phyloP scores from a whole-genome alignment of 257 asterid genomes.

The Lycium ferocissimum region DNA sequence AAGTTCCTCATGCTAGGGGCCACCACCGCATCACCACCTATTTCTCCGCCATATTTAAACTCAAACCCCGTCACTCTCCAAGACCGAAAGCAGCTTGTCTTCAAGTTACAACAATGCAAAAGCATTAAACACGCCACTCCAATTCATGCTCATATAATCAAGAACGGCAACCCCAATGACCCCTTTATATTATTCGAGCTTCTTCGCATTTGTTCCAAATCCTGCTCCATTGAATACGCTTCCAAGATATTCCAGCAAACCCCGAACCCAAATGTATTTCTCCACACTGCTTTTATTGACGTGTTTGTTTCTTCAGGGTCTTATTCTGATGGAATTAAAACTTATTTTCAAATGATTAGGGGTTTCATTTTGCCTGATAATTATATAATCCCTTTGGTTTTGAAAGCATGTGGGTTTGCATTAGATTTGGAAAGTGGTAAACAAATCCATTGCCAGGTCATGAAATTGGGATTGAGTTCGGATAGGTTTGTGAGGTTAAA shows the following conservation, averaged over 20 bases:
- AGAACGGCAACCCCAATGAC: constrained; percentile 44
- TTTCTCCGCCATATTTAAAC: constrained; percentile 30
- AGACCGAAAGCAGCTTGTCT: constrained; percentile 39
- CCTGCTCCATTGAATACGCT: constrained; percentile 51
- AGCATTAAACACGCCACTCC: constrained; percentile 41
- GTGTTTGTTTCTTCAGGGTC: constrained; percentile 44
- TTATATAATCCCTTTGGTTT: constrained; percentile 51
- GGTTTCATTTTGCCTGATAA: constrained; percentile 48
- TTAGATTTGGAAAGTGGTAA: constrained; percentile 45
- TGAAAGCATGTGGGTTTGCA: constrained; percentile 57
- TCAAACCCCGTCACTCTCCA: constrained; percentile 26
- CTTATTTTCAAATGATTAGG: constrained; percentile 47
- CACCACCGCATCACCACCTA: neutral
- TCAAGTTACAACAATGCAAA: constrained; percentile 47
- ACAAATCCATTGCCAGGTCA: constrained; percentile 51
- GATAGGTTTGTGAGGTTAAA: constrained; percentile 51
- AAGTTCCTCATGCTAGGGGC: constrained; percentile 1
- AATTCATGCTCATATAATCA: constrained; percentile 48
- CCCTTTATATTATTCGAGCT: constrained; percentile 56
- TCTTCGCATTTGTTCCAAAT: constrained; percentile 54
- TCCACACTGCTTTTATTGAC: constrained; percentile 57
- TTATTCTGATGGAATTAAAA: constrained; percentile 33
- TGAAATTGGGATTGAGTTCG: constrained; percentile 50
- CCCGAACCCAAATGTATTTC: constrained; percentile 50
- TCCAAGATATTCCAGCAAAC: constrained; percentile 46